phyloP scores from a whole-genome alignment of 23 red algal genomes.

The Pyropia yezoensis region DNA sequence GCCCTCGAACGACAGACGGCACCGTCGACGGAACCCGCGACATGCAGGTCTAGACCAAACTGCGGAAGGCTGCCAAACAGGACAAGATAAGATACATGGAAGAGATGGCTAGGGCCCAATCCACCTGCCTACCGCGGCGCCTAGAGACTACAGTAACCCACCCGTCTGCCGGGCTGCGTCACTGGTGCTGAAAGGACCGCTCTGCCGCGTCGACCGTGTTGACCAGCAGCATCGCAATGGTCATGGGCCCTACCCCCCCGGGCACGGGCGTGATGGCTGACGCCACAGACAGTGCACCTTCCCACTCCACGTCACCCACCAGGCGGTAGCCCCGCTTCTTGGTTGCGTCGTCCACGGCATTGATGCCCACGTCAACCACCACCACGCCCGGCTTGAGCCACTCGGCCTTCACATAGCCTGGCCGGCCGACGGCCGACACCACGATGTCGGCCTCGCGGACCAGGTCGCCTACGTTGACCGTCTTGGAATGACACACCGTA shows the following conservation, averaged over 20 bases:
- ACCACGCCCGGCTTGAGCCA: slow-evolving; percentile 76
- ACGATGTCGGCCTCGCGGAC: slow-evolving; percentile 71
- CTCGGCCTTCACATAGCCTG: slow-evolving; percentile 63
- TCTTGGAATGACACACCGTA: slow-evolving; percentile 77
- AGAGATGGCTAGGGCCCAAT: too few species aligned
- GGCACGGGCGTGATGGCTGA: slow-evolving; percentile 83
- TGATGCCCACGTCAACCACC: slow-evolving; percentile 87
- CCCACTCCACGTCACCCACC: slow-evolving; percentile 82
- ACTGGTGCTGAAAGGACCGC: slow-evolving; percentile 3
- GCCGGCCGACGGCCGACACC: slow-evolving; percentile 59
- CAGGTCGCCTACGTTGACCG: slow-evolving; percentile 27
- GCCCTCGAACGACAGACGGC: too few species aligned
- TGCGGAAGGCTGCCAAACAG: too few species aligned
- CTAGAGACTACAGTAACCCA: too few species aligned
- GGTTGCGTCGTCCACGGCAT: slow-evolving; percentile 51
- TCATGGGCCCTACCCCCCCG: slow-evolving; percentile 89
- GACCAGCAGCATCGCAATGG: slow-evolving; percentile 89
- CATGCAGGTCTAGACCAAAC: too few species aligned
- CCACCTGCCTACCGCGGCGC: too few species aligned
- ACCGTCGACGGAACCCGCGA: too few species aligned
- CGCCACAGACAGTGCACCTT: slow-evolving; percentile 20
- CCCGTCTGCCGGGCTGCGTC: too few species aligned
- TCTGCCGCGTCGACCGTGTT: slow-evolving; percentile 67
- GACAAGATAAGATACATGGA: too few species aligned
- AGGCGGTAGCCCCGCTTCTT: slow-evolving; percentile 81